Conservation (phyloP, 2,329 filamentous ascomycete species). For the Penicillium sp. region DNA sequence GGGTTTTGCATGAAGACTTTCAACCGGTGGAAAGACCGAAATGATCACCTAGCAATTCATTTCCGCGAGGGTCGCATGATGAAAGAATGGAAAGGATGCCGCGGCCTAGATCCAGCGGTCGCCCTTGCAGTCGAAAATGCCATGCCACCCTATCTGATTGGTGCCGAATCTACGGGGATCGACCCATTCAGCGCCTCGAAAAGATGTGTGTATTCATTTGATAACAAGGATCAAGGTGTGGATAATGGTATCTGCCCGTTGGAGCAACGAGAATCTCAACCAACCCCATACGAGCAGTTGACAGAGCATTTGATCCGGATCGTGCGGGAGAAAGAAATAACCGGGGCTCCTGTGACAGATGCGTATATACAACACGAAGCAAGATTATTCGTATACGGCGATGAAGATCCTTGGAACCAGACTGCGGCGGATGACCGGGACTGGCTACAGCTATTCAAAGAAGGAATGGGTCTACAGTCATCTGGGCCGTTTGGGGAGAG, state of each 20-base stretch:
- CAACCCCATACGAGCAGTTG: conserved; percentile 31
- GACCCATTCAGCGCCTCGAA: conserved; percentile 21
- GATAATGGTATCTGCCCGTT: too few relatives aligned
- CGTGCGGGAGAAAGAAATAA: conserved; percentile 27
- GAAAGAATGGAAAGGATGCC: conserved; percentile 39
- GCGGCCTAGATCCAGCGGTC: conserved; percentile 35
- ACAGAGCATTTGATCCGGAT: conserved; percentile 27
- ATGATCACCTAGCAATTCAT: conserved; percentile 43
- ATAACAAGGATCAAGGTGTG: too few relatives aligned
- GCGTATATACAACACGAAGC: conserved; percentile 38
- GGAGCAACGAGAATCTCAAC: too few relatives aligned
- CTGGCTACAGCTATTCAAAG: conserved; percentile 37
- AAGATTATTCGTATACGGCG: conserved; percentile 34
- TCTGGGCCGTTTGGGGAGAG: too few relatives aligned
- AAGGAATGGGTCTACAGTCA: conserved; percentile 21
- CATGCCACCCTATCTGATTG: conserved; percentile 43
- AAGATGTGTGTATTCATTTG: too few relatives aligned
- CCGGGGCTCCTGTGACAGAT: conserved; percentile 30
- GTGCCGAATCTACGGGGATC: conserved; percentile 27
- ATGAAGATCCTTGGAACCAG: conserved; percentile 43
- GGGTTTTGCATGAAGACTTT: conserved; percentile 1
- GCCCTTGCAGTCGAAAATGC: conserved; percentile 41
- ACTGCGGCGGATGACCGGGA: conserved; percentile 39
- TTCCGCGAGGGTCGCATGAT: conserved; percentile 40
- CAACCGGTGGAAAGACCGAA: conserved; percentile 21